Conservation (phyloP, 345 rosid genomes). For the Gossypium thurberi region DNA sequence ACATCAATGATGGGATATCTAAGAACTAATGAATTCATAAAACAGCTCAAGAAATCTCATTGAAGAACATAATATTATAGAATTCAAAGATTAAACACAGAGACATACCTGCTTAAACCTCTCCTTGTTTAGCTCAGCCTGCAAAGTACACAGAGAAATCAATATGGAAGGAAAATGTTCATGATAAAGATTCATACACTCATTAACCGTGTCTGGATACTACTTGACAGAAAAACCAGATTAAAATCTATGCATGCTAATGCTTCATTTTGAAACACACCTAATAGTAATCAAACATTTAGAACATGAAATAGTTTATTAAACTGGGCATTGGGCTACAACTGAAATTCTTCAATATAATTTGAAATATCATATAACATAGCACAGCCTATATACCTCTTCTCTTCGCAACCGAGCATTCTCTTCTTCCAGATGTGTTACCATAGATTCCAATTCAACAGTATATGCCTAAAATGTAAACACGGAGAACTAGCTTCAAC, state of each 20-base stretch:
- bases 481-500: background rate
- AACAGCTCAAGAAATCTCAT: background rate
- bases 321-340: background rate
- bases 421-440: slow-evolving; percentile 53
- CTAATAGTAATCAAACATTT: background rate
- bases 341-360: background rate
- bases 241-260: background rate
- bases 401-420: slow-evolving; percentile 39
- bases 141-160: slow-evolving; percentile 12
- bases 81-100: background rate
- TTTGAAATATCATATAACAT: background rate
- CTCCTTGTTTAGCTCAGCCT: slow-evolving; percentile 35
- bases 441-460: slow-evolving; percentile 45
- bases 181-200: background rate
- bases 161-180: background rate
- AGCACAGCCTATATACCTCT: slow-evolving; percentile 32
- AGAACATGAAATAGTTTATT: background rate
- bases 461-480: slow-evolving; percentile 45
- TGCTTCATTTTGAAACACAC: background rate
- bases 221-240: background rate
- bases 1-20: background rate
- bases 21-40: background rate
- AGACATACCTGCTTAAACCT: slow-evolving; percentile 34
- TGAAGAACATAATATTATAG: background rate
- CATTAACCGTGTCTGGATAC: background rate